Evolutionary conservation across 306 rosid species (phyloP).

Genomic region (Glycine tomentella): DNA sequence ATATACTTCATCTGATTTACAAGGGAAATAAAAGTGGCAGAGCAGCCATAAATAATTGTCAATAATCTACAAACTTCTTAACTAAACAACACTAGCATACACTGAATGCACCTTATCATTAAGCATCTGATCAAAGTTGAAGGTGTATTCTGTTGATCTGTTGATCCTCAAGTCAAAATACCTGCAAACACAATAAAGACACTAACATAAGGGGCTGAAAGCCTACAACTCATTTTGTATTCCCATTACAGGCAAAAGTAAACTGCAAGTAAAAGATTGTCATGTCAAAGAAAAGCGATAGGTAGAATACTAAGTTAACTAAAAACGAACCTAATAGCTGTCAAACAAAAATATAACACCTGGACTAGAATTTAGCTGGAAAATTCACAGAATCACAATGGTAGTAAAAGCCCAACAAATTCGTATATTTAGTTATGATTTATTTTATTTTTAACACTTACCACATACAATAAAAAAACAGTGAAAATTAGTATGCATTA

Average conservation of each 20-base stretch:
- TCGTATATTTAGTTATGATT: background rate
- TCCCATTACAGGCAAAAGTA: background rate
- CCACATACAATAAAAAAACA: background rate
- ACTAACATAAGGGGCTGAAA: conserved; percentile 5
- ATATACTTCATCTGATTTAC: too few relatives aligned
- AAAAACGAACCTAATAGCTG: conserved; percentile 14
- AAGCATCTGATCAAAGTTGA: conserved; percentile 83
- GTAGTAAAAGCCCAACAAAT: background rate
- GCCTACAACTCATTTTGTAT: conserved; percentile 31
- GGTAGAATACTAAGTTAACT: background rate
- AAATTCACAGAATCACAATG: background rate
- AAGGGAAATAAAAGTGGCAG: too few relatives aligned
- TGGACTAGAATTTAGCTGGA: background rate
- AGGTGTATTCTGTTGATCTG: conserved; percentile 77
- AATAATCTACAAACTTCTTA: too few relatives aligned
- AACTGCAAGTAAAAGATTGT: background rate
- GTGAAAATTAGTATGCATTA: background rate
- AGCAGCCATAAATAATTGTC: too few relatives aligned
- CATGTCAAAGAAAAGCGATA: conserved; percentile 1
- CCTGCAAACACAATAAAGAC: conserved; percentile 59
- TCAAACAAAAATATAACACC: too few relatives aligned
- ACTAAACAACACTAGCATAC: too few relatives aligned
- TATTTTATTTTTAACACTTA: conserved; percentile 27
- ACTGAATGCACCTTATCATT: too few relatives aligned
- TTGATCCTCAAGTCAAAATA: conserved; percentile 95